Evolutionary conservation across 1,139 yeast genomes (phyloP).

Genomic region (Geotrichum carabidarum): DNA sequence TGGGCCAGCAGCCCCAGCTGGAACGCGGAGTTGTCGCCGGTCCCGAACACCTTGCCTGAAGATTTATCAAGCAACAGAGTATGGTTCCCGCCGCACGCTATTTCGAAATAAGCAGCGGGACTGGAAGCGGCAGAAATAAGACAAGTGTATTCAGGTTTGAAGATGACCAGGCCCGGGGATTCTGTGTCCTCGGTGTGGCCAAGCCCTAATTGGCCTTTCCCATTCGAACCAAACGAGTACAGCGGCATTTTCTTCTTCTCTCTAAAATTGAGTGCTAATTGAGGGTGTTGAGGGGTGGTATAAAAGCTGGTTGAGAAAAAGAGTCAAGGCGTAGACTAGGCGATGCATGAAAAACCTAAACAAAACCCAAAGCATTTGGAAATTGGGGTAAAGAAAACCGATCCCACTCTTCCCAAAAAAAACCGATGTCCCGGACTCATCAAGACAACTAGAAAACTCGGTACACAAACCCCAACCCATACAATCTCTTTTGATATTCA

Average conservation of each 20-base stretch:
- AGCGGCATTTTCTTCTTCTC: constrained; percentile 29
- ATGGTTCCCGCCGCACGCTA: constrained; percentile 71
- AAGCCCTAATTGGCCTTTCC: constrained; percentile 68
- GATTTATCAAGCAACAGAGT: constrained; percentile 51
- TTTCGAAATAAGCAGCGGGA: background rate
- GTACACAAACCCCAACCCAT: background rate
- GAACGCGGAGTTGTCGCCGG: constrained; percentile 57
- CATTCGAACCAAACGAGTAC: constrained; percentile 77
- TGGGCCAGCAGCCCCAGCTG: constrained; percentile 47
- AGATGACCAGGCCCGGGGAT: constrained; percentile 34
- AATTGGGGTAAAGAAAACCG: background rate
- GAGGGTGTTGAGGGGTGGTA: background rate
- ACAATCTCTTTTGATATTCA: background rate
- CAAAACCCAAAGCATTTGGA: background rate
- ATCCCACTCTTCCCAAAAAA: background rate
- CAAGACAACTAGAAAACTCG: background rate
- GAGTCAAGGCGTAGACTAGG: background rate
- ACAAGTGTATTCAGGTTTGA: constrained; percentile 20
- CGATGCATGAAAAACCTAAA: background rate
- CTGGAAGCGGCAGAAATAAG: background rate
- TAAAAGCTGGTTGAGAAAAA: background rate
- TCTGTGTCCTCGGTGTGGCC: constrained; percentile 52
- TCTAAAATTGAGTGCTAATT: background rate
- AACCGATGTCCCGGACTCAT: background rate
- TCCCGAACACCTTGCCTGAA: constrained; percentile 48